Evolutionary conservation across 148 eudicot genomes (phyloP).

Genomic region (Dysphania ambrosioides): DNA sequence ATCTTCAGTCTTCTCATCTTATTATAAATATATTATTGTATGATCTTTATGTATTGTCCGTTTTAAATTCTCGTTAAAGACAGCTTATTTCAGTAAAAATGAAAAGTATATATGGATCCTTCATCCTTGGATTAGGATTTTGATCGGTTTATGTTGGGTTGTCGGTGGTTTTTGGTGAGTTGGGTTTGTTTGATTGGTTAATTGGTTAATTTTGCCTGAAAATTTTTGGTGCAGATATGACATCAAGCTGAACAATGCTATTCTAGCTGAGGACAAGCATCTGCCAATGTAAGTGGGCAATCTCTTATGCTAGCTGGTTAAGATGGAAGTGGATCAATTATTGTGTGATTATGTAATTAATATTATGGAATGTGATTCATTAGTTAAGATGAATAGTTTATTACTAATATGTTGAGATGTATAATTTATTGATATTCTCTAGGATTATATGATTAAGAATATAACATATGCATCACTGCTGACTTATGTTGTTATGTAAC

Average conservation of each 20-base stretch:
- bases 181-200: neutral
- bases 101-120: too few relatives aligned
- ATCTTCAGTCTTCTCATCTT: neutral
- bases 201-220: neutral
- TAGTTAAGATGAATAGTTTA: neutral
- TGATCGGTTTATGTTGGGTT: neutral
- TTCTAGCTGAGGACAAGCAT: conserved; percentile 17
- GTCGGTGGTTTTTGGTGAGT: neutral
- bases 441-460: neutral
- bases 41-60: too few relatives aligned
- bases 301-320: conserved; percentile 13
- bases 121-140: neutral
- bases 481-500: neutral
- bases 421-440: too few relatives aligned
- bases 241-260: conserved; percentile 16
- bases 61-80: too few relatives aligned
- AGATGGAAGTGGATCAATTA: neutral
- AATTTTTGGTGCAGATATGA: conserved; percentile 12
- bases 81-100: too few relatives aligned
- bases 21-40: too few relatives aligned
- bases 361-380: neutral
- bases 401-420: too few relatives aligned
- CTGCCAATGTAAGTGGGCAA: conserved; percentile 10
- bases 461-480: neutral
- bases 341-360: neutral